Conservation (phyloP, 345 rosid genomes). For the Bruguiera sexangula region DNA sequence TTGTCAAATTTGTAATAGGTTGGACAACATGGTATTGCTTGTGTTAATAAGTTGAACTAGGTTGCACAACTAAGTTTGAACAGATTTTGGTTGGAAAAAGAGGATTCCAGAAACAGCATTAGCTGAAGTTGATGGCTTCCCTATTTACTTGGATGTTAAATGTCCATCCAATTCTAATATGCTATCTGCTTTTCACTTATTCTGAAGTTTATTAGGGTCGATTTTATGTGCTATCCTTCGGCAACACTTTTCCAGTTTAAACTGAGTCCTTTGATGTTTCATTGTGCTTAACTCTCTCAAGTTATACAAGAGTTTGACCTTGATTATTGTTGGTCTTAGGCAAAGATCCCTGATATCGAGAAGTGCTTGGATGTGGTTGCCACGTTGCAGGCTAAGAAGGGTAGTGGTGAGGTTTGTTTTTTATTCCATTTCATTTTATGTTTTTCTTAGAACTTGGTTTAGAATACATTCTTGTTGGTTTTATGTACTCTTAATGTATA, state of each 20-base stretch:
- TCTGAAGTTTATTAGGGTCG: neutral
- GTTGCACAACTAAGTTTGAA: too few relatives aligned
- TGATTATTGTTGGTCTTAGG: constrained; percentile 40
- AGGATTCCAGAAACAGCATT: too few relatives aligned
- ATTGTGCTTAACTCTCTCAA: neutral
- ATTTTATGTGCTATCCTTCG: neutral
- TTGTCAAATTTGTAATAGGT: too few relatives aligned
- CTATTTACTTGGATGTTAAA: too few relatives aligned
- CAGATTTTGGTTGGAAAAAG: too few relatives aligned
- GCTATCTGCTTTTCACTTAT: neutral
- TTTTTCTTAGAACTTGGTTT: constrained; percentile 1
- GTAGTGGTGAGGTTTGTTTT: constrained; percentile 72
- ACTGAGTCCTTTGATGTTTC: neutral
- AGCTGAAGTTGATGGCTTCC: too few relatives aligned
- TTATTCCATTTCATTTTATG: constrained; percentile 7
- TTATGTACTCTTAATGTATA: too few relatives aligned
- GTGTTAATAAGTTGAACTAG: too few relatives aligned
- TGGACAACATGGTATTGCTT: too few relatives aligned
- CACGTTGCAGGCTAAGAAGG: constrained; percentile 80
- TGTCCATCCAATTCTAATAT: neutral
- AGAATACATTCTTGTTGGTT: neutral
- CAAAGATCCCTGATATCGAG: constrained; percentile 89
- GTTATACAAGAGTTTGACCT: constrained; percentile 2
- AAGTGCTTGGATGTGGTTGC: constrained; percentile 86
- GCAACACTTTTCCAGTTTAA: neutral